phyloP scores from a whole-genome alignment of 352 stramenopile genomes.

The Pilasporangium apinafurcum region DNA sequence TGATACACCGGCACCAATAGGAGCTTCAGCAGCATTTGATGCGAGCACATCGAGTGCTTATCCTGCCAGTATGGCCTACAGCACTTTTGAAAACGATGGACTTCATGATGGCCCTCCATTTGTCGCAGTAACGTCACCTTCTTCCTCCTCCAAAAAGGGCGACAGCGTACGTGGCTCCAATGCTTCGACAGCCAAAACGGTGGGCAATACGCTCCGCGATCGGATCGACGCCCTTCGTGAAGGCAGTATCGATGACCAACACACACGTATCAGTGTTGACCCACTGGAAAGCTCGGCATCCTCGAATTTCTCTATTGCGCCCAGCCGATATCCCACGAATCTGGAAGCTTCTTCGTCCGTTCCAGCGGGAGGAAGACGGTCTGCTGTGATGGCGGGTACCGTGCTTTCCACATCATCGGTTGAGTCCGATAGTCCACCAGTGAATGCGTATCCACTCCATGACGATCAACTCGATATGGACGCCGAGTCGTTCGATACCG shows the following conservation, averaged over 20 bases:
- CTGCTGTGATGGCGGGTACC: slow-evolving; percentile 23
- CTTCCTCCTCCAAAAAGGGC: slow-evolving; percentile 7
- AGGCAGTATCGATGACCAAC: slow-evolving; percentile 33
- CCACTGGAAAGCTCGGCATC: slow-evolving; percentile 9
- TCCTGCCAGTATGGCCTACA: background rate
- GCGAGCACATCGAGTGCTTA: background rate
- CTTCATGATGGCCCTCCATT: slow-evolving; percentile 10
- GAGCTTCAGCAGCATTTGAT: slow-evolving; percentile 9
- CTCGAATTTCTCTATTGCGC: slow-evolving; percentile 12
- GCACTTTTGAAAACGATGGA: slow-evolving; percentile 1
- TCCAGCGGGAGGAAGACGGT: slow-evolving; percentile 7
- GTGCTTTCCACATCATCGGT: slow-evolving; percentile 29
- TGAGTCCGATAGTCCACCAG: background rate
- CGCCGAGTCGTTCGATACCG: slow-evolving; percentile 21
- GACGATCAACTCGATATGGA: slow-evolving; percentile 4
- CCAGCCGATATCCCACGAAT: slow-evolving; percentile 12
- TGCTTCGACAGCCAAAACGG: background rate
- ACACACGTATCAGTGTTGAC: slow-evolving; percentile 39
- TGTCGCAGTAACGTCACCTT: slow-evolving; percentile 19
- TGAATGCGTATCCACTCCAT: background rate
- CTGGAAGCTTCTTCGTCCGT: no score
- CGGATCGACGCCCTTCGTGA: slow-evolving; percentile 59
- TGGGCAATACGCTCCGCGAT: slow-evolving; percentile 35
- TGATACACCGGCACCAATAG: background rate
- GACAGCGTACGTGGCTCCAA: background rate